Evolutionary conservation across 2,329 filamentous ascomycete genomes (phyloP).

Genomic region (Botryotinia narcissicola): DNA sequence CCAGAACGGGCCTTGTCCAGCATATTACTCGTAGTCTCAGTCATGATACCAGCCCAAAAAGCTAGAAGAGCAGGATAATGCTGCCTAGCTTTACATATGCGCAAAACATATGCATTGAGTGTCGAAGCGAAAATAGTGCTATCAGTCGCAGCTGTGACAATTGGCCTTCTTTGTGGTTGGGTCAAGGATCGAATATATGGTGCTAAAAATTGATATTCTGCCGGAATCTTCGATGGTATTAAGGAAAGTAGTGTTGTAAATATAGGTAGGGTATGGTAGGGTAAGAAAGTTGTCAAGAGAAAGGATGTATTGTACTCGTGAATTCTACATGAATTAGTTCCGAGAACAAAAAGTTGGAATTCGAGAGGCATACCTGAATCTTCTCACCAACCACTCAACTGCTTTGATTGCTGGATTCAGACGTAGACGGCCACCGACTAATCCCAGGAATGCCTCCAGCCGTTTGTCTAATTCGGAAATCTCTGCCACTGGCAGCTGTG

Average conservation of each 20-base stretch:
- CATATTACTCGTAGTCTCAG: constrained; percentile 81
- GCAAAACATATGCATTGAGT: constrained; percentile 76
- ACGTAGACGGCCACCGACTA: constrained; percentile 73
- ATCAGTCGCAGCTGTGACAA: constrained; percentile 80
- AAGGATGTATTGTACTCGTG: constrained; percentile 85
- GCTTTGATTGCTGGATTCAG: constrained; percentile 87
- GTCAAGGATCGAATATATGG: constrained; percentile 80
- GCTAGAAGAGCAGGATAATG: constrained; percentile 76
- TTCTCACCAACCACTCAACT: constrained; percentile 89
- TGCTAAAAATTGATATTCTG: constrained; percentile 77
- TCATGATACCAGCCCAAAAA: constrained; percentile 88
- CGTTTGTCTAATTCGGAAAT: constrained; percentile 78
- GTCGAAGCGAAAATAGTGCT: constrained; percentile 72
- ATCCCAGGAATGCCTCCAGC: constrained; percentile 77
- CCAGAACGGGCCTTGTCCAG: constrained; percentile 76
- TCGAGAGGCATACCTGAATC: constrained; percentile 67
- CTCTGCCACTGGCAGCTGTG: constrained; percentile 75
- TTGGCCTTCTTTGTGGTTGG: constrained; percentile 72
- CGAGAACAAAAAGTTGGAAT: neutral
- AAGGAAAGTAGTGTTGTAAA: constrained; percentile 88
- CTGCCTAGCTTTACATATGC: constrained; percentile 67
- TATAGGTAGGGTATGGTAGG: constrained; percentile 82
- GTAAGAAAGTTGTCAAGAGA: constrained; percentile 82
- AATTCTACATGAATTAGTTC: constrained; percentile 53
- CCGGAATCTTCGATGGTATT: constrained; percentile 70